Percentiles rank a stretch among this genome's conserved stretches.
Evolutionary conservation across 306 rosid genomes (phyloP).

Genomic region (Sechiopsis laciniata): DNA sequence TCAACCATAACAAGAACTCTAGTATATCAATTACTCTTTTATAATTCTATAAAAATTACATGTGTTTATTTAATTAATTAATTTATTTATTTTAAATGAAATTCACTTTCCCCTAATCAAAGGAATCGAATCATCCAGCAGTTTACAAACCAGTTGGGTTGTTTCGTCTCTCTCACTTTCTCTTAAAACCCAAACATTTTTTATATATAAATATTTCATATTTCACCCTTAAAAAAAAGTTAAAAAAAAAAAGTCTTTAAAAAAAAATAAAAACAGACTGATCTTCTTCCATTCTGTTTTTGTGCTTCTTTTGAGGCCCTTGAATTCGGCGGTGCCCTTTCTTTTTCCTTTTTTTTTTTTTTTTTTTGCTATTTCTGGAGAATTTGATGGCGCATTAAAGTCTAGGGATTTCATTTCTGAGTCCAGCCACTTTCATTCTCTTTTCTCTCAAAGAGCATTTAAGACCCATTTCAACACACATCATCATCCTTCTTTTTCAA

Average conservation of each 20-base stretch:
- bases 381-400: constrained; percentile 56
- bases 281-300: constrained; percentile 15
- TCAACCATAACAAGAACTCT: too few relatives aligned
- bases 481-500: not conserved
- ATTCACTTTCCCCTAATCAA: constrained; percentile 41
- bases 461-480: too few relatives aligned
- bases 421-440: not conserved
- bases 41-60: too few relatives aligned
- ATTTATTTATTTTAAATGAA: not conserved
- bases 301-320: constrained; percentile 58
- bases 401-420: constrained; percentile 25
- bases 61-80: too few relatives aligned
- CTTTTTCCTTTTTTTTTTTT: constrained; percentile 4
- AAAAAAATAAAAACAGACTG: not conserved
- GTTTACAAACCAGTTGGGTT: constrained; percentile 25
- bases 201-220: too few relatives aligned
- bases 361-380: constrained; percentile 37
- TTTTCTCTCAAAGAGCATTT: too few relatives aligned
- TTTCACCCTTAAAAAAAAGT: not conserved
- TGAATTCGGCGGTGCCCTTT: constrained; percentile 40
- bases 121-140: constrained; percentile 45
- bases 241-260: constrained; percentile 22
- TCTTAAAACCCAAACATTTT: too few relatives aligned
- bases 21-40: too few relatives aligned
- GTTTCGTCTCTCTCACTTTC: too few relatives aligned